phyloP scores from a whole-genome alignment of 208 protist species.

The Acanthamoeba lenticulata region DNA sequence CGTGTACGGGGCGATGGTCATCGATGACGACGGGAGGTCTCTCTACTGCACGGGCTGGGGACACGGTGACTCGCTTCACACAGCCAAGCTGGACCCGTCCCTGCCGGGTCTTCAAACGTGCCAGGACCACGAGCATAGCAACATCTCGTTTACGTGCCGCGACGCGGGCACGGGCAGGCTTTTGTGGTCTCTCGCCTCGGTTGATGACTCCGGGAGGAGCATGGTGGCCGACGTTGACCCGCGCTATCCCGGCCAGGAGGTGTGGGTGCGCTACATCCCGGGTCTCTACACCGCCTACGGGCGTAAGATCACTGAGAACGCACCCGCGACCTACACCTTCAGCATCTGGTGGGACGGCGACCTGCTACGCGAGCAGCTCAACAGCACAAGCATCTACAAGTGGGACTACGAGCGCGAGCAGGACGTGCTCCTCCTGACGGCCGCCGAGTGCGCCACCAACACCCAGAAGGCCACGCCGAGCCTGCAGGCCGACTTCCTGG shows the following conservation, averaged over 20 bases:
- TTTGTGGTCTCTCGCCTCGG: neutral
- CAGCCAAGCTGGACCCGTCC: neutral
- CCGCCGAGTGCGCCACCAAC: neutral
- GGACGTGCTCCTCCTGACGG: neutral
- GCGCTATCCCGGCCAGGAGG: neutral
- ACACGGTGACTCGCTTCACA: neutral
- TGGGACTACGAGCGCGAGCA: neutral
- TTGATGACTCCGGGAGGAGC: neutral
- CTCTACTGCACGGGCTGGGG: neutral
- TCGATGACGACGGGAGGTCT: neutral
- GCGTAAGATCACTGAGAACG: neutral
- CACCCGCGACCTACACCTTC: neutral
- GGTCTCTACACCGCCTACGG: neutral
- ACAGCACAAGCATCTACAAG: neutral
- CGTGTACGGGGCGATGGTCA: neutral
- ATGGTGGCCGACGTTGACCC: neutral
- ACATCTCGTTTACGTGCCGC: neutral
- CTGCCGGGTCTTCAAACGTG: neutral
- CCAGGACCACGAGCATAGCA: neutral
- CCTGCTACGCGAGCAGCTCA: neutral
- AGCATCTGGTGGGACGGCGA: constrained; percentile 28
- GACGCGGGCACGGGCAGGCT: neutral
- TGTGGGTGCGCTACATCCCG: neutral
- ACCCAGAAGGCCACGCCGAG: neutral
- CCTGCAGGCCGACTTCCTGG: constrained; percentile 20